Conservation (phyloP, 345 rosid species). For the Microthlaspi erraticum region DNA sequence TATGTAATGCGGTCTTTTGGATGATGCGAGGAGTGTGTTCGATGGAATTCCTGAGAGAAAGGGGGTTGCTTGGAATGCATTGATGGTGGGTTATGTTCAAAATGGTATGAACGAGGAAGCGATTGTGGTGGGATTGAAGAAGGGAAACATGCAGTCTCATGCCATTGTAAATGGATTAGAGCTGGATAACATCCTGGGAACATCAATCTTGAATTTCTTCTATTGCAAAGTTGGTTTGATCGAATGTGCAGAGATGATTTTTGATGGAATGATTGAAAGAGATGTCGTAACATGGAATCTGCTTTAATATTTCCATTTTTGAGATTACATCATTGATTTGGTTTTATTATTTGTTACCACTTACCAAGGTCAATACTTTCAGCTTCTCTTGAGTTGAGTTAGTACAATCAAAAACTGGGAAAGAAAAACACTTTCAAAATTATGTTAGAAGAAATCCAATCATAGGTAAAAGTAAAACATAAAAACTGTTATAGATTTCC, state of each 20-base stretch:
- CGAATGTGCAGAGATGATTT: constrained; percentile 67
- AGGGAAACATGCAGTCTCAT: constrained; percentile 82
- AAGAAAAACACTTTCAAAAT: too few relatives aligned
- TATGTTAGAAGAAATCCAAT: too few relatives aligned
- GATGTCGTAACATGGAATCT: constrained; percentile 88
- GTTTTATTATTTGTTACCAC: too few relatives aligned
- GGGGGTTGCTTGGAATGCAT: constrained; percentile 66
- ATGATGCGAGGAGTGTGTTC: constrained; percentile 66
- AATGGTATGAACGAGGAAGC: constrained; percentile 68
- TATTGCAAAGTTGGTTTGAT: constrained; percentile 73
- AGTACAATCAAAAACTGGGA: too few relatives aligned
- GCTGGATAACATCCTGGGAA: constrained; percentile 66
- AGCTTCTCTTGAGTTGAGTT: too few relatives aligned
- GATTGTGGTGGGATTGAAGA: constrained; percentile 63
- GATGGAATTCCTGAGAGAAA: constrained; percentile 61
- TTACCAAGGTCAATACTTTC: too few relatives aligned
- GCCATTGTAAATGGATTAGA: constrained; percentile 60
- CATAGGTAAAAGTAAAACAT: too few relatives aligned
- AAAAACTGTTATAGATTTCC: too few relatives aligned
- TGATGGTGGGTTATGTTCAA: constrained; percentile 64
- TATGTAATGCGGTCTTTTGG: constrained; percentile 65
- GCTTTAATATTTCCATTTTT: too few relatives aligned
- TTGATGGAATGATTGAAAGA: constrained; percentile 53
- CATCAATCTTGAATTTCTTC: constrained; percentile 71
- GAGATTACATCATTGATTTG: too few relatives aligned